Percentiles rank a stretch among this genome's conserved stretches.
Conservation (phyloP, 106 monocot species). For the Dendrobium chrysotoxum region DNA sequence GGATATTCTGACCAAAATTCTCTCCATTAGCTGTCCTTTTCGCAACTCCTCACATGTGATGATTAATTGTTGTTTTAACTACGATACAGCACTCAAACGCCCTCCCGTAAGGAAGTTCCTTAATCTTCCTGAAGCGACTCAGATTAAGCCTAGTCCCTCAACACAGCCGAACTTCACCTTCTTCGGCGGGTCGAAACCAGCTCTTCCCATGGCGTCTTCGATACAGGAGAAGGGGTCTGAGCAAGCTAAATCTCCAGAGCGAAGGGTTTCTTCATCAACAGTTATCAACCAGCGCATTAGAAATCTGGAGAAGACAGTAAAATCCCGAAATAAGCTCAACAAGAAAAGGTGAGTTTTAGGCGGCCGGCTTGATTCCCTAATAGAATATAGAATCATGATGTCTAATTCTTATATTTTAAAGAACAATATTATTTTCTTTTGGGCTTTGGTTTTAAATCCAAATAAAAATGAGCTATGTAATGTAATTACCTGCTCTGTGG, state of each 20-base stretch:
- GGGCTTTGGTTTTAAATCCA: neutral
- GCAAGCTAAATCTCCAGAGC: conserved; percentile 12
- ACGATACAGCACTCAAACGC: conserved; percentile 45
- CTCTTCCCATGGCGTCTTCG: conserved; percentile 11
- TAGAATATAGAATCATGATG: too few relatives aligned
- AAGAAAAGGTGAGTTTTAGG: conserved; percentile 45
- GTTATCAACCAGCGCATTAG: conserved; percentile 65
- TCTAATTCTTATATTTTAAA: neutral
- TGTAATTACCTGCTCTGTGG: neutral
- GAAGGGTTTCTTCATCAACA: conserved; percentile 39
- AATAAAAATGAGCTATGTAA: neutral
- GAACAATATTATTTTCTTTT: neutral
- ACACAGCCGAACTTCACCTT: conserved; percentile 34
- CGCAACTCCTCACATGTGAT: neutral
- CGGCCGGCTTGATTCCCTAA: too few relatives aligned
- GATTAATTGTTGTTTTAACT: neutral
- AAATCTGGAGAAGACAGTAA: conserved; percentile 72
- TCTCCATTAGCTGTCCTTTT: too few relatives aligned
- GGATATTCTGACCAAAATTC: too few relatives aligned
- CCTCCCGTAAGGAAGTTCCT: conserved; percentile 59
- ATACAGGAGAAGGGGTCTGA: conserved; percentile 8
- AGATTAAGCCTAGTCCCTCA: conserved; percentile 18
- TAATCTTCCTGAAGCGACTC: conserved; percentile 41
- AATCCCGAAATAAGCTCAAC: conserved; percentile 41
- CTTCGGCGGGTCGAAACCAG: conserved; percentile 30